Conservation (phyloP, 257 asterid genomes). For the Plantago ovata region DNA sequence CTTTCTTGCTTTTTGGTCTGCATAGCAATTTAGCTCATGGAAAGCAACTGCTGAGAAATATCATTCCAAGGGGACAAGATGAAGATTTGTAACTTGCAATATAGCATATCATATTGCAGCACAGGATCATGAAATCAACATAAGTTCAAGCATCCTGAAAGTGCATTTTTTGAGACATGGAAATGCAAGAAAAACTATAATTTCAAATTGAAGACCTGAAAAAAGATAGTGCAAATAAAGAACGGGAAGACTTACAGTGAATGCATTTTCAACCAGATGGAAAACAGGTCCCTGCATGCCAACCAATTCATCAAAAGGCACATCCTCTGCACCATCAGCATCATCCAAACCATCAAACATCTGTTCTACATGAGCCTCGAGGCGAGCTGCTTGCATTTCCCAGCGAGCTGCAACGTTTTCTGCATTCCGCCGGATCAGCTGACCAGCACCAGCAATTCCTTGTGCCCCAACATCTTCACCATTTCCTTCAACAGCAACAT, state of each 20-base stretch:
- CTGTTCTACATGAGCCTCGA: slow-evolving; percentile 97
- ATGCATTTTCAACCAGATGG: slow-evolving; percentile 95
- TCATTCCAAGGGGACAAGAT: background rate
- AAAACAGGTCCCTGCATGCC: slow-evolving; percentile 99
- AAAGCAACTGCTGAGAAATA: background rate
- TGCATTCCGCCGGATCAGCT: slow-evolving; percentile 81
- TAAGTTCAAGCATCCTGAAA: background rate
- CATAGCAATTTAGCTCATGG: slow-evolving; percentile 8
- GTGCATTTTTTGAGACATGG: background rate
- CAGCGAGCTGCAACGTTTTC: slow-evolving; percentile 93
- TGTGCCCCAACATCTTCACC: slow-evolving; percentile 89
- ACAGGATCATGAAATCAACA: background rate
- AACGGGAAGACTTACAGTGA: slow-evolving; percentile 60
- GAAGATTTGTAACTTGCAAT: background rate
- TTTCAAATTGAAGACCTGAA: background rate
- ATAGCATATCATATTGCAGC: background rate
- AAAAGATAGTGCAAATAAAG: background rate
- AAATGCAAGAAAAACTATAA: background rate
- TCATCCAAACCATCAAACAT: slow-evolving; percentile 99
- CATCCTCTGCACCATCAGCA: slow-evolving; percentile 99
- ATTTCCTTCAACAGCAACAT: slow-evolving; percentile 64
- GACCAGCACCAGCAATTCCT: slow-evolving; percentile 92
- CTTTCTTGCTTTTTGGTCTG: background rate
- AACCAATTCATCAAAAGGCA: slow-evolving; percentile 96
- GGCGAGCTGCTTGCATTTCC: slow-evolving; percentile 99